Conservation (phyloP, 345 rosid genomes). For the Nephelium lappaceum region DNA sequence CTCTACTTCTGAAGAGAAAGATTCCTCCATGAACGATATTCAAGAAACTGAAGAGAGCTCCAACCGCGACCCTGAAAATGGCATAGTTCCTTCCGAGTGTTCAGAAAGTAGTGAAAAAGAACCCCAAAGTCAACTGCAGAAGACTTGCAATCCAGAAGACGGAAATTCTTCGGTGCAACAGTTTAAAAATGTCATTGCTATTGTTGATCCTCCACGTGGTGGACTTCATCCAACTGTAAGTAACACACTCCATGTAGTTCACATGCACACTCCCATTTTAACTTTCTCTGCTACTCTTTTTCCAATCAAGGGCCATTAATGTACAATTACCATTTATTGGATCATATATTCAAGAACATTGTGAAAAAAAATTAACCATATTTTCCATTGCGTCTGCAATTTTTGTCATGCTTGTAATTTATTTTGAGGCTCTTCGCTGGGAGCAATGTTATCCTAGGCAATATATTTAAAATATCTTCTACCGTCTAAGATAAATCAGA, state of each 20-base stretch:
- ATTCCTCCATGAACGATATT: conserved; percentile 17
- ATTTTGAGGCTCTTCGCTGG: neutral
- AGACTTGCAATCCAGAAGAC: conserved; percentile 32
- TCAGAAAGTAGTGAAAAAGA: conserved; percentile 41
- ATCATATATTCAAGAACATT: neutral
- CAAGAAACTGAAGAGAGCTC: conserved; percentile 33
- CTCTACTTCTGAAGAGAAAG: conserved; percentile 39
- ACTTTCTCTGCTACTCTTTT: neutral
- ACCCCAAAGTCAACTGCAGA: conserved; percentile 32
- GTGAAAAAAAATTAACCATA: neutral
- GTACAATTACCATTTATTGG: neutral
- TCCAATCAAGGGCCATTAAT: neutral
- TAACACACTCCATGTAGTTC: conserved; percentile 4
- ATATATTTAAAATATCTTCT: neutral
- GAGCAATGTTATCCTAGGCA: neutral
- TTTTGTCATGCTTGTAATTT: neutral
- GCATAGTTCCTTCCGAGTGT: conserved; percentile 24
- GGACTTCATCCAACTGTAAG: conserved; percentile 93
- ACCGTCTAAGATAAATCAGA: neutral
- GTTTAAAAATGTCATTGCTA: conserved; percentile 86
- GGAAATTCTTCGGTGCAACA: conserved; percentile 37
- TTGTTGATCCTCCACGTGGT: conserved; percentile 95
- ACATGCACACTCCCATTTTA: neutral
- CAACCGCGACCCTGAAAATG: conserved; percentile 36
- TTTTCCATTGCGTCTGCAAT: neutral